Evolutionary conservation across 2,329 filamentous ascomycete genomes (phyloP), one percentile per base, ranked within the genome.

Genomic region (Pestalotiopsis sp.): DNA sequence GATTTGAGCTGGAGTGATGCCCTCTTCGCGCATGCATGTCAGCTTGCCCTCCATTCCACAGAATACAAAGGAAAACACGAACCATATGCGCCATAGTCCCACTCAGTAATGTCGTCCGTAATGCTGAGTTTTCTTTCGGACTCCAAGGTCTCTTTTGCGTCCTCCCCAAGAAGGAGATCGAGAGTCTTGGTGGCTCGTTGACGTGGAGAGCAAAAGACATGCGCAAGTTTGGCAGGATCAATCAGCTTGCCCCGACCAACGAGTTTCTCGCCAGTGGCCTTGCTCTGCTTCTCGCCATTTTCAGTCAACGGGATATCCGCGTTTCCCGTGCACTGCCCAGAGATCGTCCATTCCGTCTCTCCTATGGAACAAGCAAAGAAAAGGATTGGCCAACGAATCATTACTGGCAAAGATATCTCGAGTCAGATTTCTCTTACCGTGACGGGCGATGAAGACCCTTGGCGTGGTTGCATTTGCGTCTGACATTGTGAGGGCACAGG

Each of bases 41-140:
- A 45, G 39, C 39, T 45, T 45, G 39, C 12, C 39, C 11, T 45
- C 14, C 39, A 45, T 45, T 45, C 39, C 12, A 45, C 12, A 17
- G 14, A 12, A 17, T 45, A 45, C 39, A 45, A 45, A 45, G 39
- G 39, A 17, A 45, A 45, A 45, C 39, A 45, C 39, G 39, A 12
- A 45, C 39, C 39, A 70, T 87, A 87, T 38, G 75, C 71, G 14
- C 82, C 85, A 75, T 87, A 86, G 71, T 84, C 79, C 85, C 85
- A 87, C 74, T 87, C 85, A 1, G 83, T 79, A 49, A 87, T 81
- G 65, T 82, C 80, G 67, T 85, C 79, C 3, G 79, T 78, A 1
- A 74, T 67, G 2, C 72, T 80, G 12, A 83, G 78, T 66, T 82
- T 81, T 3, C 71, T 69, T 59, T 75, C 75, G 17, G 67, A 69